A percentile compares a stretch with the other conserved stretches of the same genome.
These are phyloP conservation scores for Durio zibethinus DNA, from an alignment of 345 rosid genomes.

Conservation along the genomic window DNA sequence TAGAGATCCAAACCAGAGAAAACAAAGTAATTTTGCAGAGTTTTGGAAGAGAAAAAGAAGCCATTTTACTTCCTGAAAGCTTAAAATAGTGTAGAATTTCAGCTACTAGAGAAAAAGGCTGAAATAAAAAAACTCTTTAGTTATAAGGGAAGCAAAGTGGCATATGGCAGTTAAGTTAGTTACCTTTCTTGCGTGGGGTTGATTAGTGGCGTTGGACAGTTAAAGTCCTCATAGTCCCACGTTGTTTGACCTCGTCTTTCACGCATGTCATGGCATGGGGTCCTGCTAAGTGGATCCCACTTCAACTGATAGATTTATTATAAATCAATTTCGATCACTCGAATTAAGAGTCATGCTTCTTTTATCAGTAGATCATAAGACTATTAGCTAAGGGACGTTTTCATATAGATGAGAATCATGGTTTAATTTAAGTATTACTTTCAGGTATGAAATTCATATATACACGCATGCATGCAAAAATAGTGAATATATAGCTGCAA, in stretches of 20 bases:
- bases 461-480: too few species aligned
- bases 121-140: background rate
- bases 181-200: background rate
- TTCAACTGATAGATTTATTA: too few species aligned
- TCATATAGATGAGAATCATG: background rate
- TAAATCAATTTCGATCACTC: too few species aligned
- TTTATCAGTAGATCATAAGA: too few species aligned
- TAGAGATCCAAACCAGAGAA: background rate
- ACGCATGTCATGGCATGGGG: background rate
- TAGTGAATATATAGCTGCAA: background rate
- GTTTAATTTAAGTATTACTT: background rate
- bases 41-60: slow-evolving; percentile 8
- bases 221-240: slow-evolving; percentile 9
- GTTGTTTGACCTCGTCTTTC: slow-evolving; percentile 4
- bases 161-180: slow-evolving; percentile 18
- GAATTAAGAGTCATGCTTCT: too few species aligned
- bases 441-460: background rate
- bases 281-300: background rate
- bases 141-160: slow-evolving; percentile 2
- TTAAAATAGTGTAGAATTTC: background rate
- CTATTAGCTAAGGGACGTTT: too few species aligned
- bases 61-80: slow-evolving; percentile 1
- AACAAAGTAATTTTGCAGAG: background rate
- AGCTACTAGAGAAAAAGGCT: background rate
- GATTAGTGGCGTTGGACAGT: slow-evolving; percentile 20